Evolutionary conservation across 495 filamentous ascomycete species (phyloP), one percentile per base, ranked within the genome.

Genomic region (Aspergillus nanangensis): DNA sequence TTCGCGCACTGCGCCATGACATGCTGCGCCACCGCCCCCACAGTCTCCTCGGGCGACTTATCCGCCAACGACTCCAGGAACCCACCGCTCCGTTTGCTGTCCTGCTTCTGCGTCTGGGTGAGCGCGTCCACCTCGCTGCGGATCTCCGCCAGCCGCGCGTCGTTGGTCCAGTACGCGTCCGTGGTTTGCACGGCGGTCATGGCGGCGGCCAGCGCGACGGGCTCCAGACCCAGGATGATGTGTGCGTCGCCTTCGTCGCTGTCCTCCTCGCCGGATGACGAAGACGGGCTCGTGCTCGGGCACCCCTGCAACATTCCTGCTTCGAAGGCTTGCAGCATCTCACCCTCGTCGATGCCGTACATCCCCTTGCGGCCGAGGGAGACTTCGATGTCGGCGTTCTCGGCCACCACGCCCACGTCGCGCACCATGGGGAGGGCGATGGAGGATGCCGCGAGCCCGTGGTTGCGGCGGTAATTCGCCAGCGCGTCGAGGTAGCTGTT

Each of bases 211-310:
- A 70, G 53, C 9, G 51, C 44, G 10, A 44, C 38, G n/a, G 66
- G 58, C 22, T 70, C 65, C 4, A 70, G 50, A 13, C 66, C 63
- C n/a, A 61, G 44, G 19, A 66, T 47, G 17, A 70, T 38, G 17
- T 47, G 46, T 22, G 43, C 38, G 18, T 25, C 25, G 20, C 21
- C 23, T 32, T 25, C 50, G 40, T 45, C 66, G 13, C 74, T 77
- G 5, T 57, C 72, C 3, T 14, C 7, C 33, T 4, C 14, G 70
- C 8, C 58, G 79, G 39, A 87, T 77, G 0, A 82, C 77, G 38
- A 64, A 86, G 21, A 80, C 75, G 0, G 75, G 23, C 48, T n/a
- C n/a, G n/a, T n/a, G n/a, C n/a, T n/a, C n/a, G n/a, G n/a, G n/a
- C n/a, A n/a, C n/a, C n/a, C n/a, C n/a, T n/a, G n/a, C n/a, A n/a